Conservation (phyloP, 176 grass and related monocot species). For the Aegilops longissima region DNA sequence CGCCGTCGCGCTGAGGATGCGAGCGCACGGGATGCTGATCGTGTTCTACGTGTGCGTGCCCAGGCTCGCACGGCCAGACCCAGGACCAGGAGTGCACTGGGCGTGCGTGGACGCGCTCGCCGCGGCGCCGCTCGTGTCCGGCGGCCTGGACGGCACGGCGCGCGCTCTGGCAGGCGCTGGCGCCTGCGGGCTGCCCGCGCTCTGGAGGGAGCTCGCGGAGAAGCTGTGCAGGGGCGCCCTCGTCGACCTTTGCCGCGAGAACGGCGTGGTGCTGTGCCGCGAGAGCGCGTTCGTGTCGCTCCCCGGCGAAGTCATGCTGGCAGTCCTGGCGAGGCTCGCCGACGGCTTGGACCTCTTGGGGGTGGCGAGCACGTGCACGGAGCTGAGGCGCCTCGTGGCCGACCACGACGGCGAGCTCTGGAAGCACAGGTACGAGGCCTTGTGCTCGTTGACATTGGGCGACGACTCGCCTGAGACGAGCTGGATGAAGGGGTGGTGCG, state of each 20-base stretch:
- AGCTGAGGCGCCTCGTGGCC: not conserved
- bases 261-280: too few species aligned
- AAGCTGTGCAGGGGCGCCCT: not conserved
- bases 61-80: not conserved
- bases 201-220: not conserved
- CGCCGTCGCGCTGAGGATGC: not conserved
- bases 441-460: too few species aligned
- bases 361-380: not conserved
- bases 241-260: not conserved
- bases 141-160: not conserved
- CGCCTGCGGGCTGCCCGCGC: not conserved
- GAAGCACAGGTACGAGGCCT: too few species aligned
- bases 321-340: not conserved
- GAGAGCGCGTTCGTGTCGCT: not conserved
- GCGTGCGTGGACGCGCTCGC: not conserved
- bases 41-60: not conserved
- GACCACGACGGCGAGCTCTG: not conserved
- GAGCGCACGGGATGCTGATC: not conserved
- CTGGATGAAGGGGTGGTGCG: too few species aligned
- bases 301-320: not conserved
- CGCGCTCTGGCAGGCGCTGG: not conserved
- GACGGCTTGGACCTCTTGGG: not conserved
- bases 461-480: too few species aligned
- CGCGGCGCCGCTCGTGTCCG: not conserved
- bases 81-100: not conserved